Percentiles rank a stretch among this genome's conserved stretches.
phyloP scores from a whole-genome alignment of 2,329 filamentous ascomycete species.

The Alternaria arbusti region DNA sequence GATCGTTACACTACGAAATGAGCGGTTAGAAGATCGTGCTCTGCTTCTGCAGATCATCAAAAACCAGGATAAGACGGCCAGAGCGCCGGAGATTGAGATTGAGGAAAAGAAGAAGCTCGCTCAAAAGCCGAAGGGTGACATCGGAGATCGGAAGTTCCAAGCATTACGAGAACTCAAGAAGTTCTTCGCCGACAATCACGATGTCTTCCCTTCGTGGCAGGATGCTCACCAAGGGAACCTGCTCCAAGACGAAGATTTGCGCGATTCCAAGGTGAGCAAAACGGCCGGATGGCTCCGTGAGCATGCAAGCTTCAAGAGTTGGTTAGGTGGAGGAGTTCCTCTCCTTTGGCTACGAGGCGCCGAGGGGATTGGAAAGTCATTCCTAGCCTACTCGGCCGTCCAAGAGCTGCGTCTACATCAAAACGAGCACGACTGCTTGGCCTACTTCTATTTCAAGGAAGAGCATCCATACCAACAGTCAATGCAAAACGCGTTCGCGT shows the following conservation, averaged over 20 bases:
- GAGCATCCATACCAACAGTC: conserved; percentile 32
- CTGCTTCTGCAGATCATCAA: not conserved
- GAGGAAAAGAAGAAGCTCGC: not conserved
- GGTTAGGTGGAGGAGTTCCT: not conserved
- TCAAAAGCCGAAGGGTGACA: not conserved
- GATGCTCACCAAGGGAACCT: not conserved
- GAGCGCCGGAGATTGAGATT: not conserved
- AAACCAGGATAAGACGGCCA: not conserved
- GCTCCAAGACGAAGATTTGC: not conserved
- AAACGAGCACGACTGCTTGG: conserved; percentile 9
- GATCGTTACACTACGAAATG: not conserved
- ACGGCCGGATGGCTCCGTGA: not conserved
- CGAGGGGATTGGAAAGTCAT: conserved; percentile 4
- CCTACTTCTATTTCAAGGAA: conserved; percentile 50
- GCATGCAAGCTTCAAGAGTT: not conserved
- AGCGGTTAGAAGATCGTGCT: not conserved
- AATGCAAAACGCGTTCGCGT: conserved; percentile 33
- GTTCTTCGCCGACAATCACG: not conserved
- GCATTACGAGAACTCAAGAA: not conserved
- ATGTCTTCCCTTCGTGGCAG: not conserved
- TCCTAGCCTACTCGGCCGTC: not conserved
- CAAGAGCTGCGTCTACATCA: not conserved
- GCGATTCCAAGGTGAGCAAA: not conserved
- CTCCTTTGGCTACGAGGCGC: not conserved
- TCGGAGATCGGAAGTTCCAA: not conserved